Percentiles rank a stretch among this genome's conserved stretches.
Conservation (phyloP, 768 basidiomycete genomes). For the Fomitopsis pulvina region DNA sequence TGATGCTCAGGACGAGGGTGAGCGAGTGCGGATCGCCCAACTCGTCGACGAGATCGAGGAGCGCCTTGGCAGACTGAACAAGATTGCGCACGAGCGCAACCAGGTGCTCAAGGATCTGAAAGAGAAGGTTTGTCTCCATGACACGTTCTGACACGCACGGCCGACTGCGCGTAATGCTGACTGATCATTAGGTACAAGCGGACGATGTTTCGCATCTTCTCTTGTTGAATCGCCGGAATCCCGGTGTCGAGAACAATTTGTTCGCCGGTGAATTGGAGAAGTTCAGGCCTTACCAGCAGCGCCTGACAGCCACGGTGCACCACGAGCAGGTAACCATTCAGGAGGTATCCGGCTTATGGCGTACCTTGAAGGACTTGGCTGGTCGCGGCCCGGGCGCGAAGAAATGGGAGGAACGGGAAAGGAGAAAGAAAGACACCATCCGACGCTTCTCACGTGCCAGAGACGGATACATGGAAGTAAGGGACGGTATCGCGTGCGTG, state of each 20-base stretch:
- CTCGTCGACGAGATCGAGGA: conserved; percentile 76
- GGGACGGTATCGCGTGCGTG: conserved; percentile 79
- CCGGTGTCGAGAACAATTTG: conserved; percentile 75
- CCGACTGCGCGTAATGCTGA: not conserved
- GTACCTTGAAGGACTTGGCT: conserved; percentile 61
- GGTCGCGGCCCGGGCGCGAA: conserved; percentile 72
- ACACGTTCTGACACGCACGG: not conserved
- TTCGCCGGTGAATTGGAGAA: conserved; percentile 95
- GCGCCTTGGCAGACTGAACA: conserved; percentile 65
- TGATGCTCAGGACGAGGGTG: conserved; percentile 54
- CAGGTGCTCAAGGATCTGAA: conserved; percentile 92
- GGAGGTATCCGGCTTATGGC: conserved; percentile 73
- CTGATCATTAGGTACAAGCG: conserved; percentile 63
- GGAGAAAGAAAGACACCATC: conserved; percentile 68
- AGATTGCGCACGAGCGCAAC: conserved; percentile 78
- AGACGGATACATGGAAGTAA: conserved; percentile 82
- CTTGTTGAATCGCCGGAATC: conserved; percentile 82
- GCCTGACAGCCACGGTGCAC: conserved; percentile 69
- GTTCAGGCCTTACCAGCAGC: conserved; percentile 86
- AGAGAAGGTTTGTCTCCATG: conserved; percentile 62
- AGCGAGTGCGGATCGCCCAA: conserved; percentile 58
- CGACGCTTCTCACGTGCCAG: conserved; percentile 67
- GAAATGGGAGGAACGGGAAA: conserved; percentile 80
- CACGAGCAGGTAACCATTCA: conserved; percentile 69
- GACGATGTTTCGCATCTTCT: conserved; percentile 97